Conservation (phyloP, 2,329 filamentous ascomycete genomes). For the Pseudocercospora ulei region DNA sequence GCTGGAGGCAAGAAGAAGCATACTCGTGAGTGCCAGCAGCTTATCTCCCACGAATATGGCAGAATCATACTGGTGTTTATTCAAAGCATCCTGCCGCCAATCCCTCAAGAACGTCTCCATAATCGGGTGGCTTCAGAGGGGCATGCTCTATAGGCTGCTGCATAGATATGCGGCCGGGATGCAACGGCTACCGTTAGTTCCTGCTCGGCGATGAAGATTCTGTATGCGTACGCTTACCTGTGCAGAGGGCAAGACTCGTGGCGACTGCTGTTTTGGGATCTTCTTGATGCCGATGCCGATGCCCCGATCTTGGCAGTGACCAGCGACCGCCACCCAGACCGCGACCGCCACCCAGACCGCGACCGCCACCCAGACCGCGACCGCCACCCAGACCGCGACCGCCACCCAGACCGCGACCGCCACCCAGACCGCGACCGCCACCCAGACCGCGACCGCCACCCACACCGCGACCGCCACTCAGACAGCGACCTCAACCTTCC, state of each 20-base stretch:
- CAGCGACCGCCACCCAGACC: no score
- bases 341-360: no score
- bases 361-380: no score
- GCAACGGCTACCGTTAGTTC: conserved; percentile 3
- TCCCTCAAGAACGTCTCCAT: conserved; percentile 93
- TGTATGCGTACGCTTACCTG: conserved; percentile 17
- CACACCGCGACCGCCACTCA: no score
- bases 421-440: no score
- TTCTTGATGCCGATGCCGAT: no score
- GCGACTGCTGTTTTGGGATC: conserved; percentile 3
- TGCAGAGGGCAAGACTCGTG: conserved; percentile 8
- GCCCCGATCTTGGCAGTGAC: no score
- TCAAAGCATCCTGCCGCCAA: conserved; percentile 90
- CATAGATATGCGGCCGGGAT: background rate
- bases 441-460: no score
- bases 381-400: no score
- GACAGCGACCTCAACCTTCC: conserved; percentile 3
- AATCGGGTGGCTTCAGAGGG: conserved; percentile 12
- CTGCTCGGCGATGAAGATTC: background rate
- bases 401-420: no score
- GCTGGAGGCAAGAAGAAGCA: conserved; percentile 25
- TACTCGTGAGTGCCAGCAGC: conserved; percentile 84
- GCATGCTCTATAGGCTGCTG: conserved; percentile 9
- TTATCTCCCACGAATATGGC: conserved; percentile 98
- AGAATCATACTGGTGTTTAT: conserved; percentile 91